phyloP scores from a whole-genome alignment of 139 green algal species.

The Edaphochlamys debaryana region DNA sequence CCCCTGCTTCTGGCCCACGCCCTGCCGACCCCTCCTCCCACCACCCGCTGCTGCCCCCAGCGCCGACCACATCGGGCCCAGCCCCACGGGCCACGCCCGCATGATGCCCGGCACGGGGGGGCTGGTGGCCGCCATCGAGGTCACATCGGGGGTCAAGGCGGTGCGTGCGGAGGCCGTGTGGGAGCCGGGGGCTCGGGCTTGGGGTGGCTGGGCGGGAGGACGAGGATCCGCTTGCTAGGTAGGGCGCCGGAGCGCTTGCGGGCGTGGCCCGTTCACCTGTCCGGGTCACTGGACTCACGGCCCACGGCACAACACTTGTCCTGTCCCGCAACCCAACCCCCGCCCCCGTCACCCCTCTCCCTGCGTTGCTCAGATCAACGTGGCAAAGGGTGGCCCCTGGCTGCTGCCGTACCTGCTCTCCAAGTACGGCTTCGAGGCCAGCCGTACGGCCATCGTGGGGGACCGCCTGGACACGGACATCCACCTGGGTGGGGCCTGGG shows the following conservation, averaged over 20 bases:
- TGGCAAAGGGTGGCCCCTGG: slow-evolving; percentile 77
- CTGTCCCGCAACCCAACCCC: no score
- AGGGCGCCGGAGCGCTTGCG: no score
- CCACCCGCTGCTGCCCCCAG: no score
- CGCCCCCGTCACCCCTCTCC: no score
- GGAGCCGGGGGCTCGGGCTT: no score
- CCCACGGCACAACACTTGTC: no score
- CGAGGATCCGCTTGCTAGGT: no score
- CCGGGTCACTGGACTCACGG: no score
- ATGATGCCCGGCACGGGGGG: slow-evolving; percentile 79
- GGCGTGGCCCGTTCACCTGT: no score
- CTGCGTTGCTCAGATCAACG: slow-evolving; percentile 64
- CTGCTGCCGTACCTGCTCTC: slow-evolving; percentile 73
- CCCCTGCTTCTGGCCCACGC: no score
- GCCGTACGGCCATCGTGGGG: slow-evolving; percentile 66
- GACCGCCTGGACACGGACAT: slow-evolving; percentile 80
- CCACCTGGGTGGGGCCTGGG: slow-evolving; percentile 62
- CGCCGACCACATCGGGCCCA: slow-evolving; percentile 62
- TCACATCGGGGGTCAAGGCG: slow-evolving; percentile 47
- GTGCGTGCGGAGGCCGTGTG: no score
- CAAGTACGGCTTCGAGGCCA: slow-evolving; percentile 49
- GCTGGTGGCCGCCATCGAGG: slow-evolving; percentile 61
- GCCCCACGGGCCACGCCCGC: slow-evolving; percentile 25
- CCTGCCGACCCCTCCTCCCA: no score
- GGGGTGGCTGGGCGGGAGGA: not conserved